Conservation (phyloP, 306 rosid species). For the Citrullus amarus region DNA sequence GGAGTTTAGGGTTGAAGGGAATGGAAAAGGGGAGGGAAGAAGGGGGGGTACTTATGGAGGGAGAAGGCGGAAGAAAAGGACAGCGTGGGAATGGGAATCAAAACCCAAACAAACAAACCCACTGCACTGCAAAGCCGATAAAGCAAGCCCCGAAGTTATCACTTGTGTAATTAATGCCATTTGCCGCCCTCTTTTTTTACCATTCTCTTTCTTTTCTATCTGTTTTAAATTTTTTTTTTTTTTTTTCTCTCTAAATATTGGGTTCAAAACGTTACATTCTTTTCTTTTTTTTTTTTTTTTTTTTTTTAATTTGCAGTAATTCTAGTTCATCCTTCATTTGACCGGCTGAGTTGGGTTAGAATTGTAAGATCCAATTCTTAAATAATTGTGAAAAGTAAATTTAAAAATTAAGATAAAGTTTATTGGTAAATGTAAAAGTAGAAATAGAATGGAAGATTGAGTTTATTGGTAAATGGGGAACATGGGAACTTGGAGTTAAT, state of each 20-base stretch:
- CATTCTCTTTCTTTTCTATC: neutral
- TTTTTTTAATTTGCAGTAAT: too few species aligned
- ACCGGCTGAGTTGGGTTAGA: too few species aligned
- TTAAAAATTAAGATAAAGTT: too few species aligned
- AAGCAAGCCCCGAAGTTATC: neutral
- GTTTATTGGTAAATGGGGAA: too few species aligned
- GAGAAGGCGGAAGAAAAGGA: neutral
- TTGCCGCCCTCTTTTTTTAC: neutral
- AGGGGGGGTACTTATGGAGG: conserved; percentile 63
- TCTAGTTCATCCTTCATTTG: too few species aligned
- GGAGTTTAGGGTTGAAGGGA: conserved; percentile 12
- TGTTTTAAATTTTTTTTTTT: neutral
- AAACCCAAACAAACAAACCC: neutral
- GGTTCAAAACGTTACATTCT: too few species aligned
- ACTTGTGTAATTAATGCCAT: neutral
- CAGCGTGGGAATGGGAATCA: neutral
- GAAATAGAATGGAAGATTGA: too few species aligned
- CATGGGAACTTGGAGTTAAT: too few species aligned
- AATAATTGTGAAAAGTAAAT: too few species aligned
- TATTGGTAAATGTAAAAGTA: too few species aligned
- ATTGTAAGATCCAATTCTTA: too few species aligned
- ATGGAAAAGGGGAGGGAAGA: conserved; percentile 26
- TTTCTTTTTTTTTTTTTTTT: too few species aligned
- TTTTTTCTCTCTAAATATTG: neutral
- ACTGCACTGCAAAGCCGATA: neutral